Conservation (phyloP, 495 filamentous ascomycete species). For the Talaromyces trachyspermus region DNA sequence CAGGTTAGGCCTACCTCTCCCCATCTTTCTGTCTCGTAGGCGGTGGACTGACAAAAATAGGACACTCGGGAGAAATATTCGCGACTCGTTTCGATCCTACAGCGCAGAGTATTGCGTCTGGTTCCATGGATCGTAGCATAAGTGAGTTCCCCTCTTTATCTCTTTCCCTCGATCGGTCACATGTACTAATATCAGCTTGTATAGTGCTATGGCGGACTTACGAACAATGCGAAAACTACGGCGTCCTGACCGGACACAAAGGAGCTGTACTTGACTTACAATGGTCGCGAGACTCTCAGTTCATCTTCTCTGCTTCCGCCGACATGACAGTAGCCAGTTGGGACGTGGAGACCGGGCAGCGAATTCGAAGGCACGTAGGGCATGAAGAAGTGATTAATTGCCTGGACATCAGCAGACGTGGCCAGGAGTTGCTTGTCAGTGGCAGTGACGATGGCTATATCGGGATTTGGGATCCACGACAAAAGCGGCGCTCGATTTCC, state of each 20-base stretch:
- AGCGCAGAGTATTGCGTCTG: constrained; percentile 84
- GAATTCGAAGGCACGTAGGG: constrained; percentile 85
- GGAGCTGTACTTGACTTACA: constrained; percentile 86
- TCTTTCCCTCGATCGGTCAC: too few species aligned
- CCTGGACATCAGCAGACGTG: constrained; percentile 77
- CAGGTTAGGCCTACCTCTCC: constrained; percentile 45
- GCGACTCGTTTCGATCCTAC: constrained; percentile 83
- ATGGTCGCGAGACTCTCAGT: constrained; percentile 90
- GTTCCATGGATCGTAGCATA: constrained; percentile 90
- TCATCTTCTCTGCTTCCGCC: constrained; percentile 88
- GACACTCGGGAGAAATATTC: constrained; percentile 78
- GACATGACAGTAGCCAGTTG: constrained; percentile 90
- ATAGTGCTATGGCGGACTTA: constrained; percentile 89
- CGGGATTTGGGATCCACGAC: constrained; percentile 93
- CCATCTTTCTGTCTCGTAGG: neutral
- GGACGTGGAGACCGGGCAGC: constrained; percentile 79
- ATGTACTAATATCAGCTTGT: too few species aligned
- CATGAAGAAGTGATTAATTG: constrained; percentile 93
- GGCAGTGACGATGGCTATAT: constrained; percentile 91
- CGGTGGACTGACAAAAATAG: constrained; percentile 15
- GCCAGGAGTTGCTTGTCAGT: constrained; percentile 81
- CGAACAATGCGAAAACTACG: constrained; percentile 90
- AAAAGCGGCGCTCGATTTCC: constrained; percentile 76
- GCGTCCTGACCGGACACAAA: constrained; percentile 76
- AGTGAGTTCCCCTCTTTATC: constrained; percentile 42